These are phyloP conservation scores for Sphagnum fallax DNA, from an alignment of 228 moss, liverwort and hornwort species.

Conservation along the genomic window DNA sequence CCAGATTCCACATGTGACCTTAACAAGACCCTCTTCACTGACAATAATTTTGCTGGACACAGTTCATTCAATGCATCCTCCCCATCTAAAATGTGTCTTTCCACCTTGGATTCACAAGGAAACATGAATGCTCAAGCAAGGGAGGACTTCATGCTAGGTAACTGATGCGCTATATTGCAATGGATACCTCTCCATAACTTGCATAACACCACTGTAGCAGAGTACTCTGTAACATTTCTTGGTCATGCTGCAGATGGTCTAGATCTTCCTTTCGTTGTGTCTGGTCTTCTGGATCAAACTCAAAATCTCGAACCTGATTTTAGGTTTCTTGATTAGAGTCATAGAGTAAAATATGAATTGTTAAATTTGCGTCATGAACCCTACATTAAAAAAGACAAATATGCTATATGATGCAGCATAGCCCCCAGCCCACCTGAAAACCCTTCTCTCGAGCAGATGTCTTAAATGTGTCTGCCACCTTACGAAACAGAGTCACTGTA, in stretches of 20 bases:
- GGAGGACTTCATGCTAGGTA: too few species aligned
- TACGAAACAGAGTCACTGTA: slow-evolving; percentile 52
- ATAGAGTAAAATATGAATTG: not conserved
- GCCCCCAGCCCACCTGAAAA: slow-evolving; percentile 28
- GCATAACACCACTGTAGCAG: slow-evolving; percentile 73
- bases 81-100: too few species aligned
- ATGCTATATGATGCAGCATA: too few species aligned
- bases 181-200: slow-evolving; percentile 56
- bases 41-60: too few species aligned
- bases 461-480: slow-evolving; percentile 58
- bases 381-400: too few species aligned
- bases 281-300: slow-evolving; percentile 31
- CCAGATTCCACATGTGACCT: too few species aligned
- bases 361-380: too few species aligned
- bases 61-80: too few species aligned
- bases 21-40: too few species aligned
- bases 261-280: slow-evolving; percentile 42
- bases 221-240: slow-evolving; percentile 28
- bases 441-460: slow-evolving; percentile 47
- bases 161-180: too few species aligned
- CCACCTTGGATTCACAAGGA: too few species aligned
- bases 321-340: not conserved
- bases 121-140: too few species aligned
- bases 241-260: slow-evolving; percentile 36
- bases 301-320: slow-evolving; percentile 44